These are phyloP conservation scores for Fusarium domesticum DNA, from an alignment of 2,329 filamentous ascomycete species.

Conservation along the genomic window DNA sequence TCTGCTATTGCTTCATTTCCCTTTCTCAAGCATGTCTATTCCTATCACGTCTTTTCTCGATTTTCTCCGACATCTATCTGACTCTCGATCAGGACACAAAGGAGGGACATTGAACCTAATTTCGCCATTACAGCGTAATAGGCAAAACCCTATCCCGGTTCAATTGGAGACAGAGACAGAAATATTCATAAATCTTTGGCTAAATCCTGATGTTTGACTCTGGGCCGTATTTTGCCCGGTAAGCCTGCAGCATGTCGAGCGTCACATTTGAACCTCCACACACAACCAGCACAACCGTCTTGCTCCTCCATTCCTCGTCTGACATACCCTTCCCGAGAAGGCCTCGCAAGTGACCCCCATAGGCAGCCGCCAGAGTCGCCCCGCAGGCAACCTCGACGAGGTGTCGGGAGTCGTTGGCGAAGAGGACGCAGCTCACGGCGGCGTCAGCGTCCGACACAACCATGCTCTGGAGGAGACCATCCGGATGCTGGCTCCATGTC, in stretches of 20 bases:
- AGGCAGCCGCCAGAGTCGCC: constrained; percentile 69
- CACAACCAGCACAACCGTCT: constrained; percentile 78
- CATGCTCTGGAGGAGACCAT: constrained; percentile 32
- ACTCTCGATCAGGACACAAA: too few relatives aligned
- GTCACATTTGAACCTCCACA: constrained; percentile 75
- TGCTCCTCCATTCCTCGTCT: constrained; percentile 59
- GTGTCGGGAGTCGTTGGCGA: constrained; percentile 78
- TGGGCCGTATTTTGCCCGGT: constrained; percentile 45
- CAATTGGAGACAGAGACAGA: too few relatives aligned
- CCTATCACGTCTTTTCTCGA: too few relatives aligned
- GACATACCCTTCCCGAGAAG: constrained; percentile 52
- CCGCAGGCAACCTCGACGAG: constrained; percentile 85
- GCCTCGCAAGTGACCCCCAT: constrained; percentile 60
- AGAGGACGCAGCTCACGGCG: constrained; percentile 69
- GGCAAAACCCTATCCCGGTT: too few relatives aligned
- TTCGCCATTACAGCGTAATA: too few relatives aligned
- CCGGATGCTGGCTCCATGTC: constrained; percentile 54
- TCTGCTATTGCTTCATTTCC: too few relatives aligned
- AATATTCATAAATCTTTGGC: constrained; percentile 4
- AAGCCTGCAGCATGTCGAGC: constrained; percentile 58
- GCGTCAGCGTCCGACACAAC: constrained; percentile 61
- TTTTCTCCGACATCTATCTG: too few relatives aligned
- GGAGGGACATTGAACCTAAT: too few relatives aligned
- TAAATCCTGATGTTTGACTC: constrained; percentile 34
- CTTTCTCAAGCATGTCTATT: too few relatives aligned